phyloP scores from a whole-genome alignment of 148 eudicot genomes.

The Camellia sinensis region DNA sequence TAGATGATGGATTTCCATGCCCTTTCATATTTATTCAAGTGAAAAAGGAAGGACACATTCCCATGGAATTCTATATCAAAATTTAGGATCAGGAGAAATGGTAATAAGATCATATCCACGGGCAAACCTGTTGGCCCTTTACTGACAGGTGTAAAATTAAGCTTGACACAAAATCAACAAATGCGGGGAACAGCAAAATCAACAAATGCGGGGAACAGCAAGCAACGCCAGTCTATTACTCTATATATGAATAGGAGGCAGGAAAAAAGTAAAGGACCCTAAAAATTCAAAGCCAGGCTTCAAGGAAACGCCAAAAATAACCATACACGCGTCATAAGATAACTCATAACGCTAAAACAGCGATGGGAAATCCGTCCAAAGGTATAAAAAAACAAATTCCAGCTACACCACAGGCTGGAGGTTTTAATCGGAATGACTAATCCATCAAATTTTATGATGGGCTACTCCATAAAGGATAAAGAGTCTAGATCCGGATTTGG shows the following conservation, averaged over 20 bases:
- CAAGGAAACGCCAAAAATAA: constrained; percentile 4
- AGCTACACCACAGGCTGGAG: constrained; percentile 31
- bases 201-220: constrained; percentile 18
- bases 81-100: constrained; percentile 12
- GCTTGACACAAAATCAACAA: constrained; percentile 14
- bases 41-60: constrained; percentile 12
- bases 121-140: constrained; percentile 14
- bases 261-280: neutral
- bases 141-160: neutral
- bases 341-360: neutral
- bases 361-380: constrained; percentile 12
- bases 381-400: constrained; percentile 23
- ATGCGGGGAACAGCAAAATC: constrained; percentile 21
- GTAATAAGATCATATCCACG: constrained; percentile 9
- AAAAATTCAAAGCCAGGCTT: constrained; percentile 11
- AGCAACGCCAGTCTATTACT: constrained; percentile 4
- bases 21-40: constrained; percentile 4
- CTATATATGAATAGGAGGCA: neutral
- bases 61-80: constrained; percentile 11
- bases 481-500: neutral
- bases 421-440: constrained; percentile 12
- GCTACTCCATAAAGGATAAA: neutral
- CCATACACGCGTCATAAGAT: constrained; percentile 12
- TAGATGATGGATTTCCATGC: neutral
- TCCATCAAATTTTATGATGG: neutral